Conservation (phyloP, 306 rosid genomes). For the Cicer cuneatum region DNA sequence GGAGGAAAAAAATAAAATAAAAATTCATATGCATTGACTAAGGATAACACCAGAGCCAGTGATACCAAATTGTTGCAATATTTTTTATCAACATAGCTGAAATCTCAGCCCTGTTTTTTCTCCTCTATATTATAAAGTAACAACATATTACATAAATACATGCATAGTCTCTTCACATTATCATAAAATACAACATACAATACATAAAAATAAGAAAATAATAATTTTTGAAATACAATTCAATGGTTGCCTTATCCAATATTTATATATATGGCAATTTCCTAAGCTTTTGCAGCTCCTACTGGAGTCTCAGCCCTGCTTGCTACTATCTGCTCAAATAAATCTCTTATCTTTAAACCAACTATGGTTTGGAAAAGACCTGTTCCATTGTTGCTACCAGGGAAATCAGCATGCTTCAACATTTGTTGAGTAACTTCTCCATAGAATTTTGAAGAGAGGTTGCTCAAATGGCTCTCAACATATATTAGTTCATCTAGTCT, state of each 20-base stretch:
- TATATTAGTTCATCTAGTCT: conserved; percentile 95
- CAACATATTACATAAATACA: conserved; percentile 48
- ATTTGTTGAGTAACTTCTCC: conserved; percentile 98
- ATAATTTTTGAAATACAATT: conserved; percentile 9
- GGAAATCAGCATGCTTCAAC: conserved; percentile 98
- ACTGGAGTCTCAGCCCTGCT: conserved; percentile 63
- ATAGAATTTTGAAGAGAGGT: conserved; percentile 86
- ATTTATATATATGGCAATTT: conserved; percentile 31
- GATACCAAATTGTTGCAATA: conserved; percentile 12
- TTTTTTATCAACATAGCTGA: conserved; percentile 47
- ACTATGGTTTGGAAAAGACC: conserved; percentile 97
- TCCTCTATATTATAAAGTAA: conserved; percentile 48
- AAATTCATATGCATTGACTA: not conserved
- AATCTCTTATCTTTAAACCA: conserved; percentile 91
- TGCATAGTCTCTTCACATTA: conserved; percentile 47
- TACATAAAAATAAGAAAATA: conserved; percentile 38
- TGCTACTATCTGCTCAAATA: conserved; percentile 79
- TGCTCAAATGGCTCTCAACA: conserved; percentile 96
- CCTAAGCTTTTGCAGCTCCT: conserved; percentile 67
- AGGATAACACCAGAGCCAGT: not conserved
- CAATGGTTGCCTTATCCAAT: conserved; percentile 41
- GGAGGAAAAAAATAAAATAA: too few species aligned
- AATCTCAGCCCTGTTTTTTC: conserved; percentile 49
- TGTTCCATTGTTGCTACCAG: conserved; percentile 96
- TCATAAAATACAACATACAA: conserved; percentile 49